Evolutionary conservation across 768 basidiomycete genomes (phyloP).

Genomic region (Stropharia rugosoannulata): DNA sequence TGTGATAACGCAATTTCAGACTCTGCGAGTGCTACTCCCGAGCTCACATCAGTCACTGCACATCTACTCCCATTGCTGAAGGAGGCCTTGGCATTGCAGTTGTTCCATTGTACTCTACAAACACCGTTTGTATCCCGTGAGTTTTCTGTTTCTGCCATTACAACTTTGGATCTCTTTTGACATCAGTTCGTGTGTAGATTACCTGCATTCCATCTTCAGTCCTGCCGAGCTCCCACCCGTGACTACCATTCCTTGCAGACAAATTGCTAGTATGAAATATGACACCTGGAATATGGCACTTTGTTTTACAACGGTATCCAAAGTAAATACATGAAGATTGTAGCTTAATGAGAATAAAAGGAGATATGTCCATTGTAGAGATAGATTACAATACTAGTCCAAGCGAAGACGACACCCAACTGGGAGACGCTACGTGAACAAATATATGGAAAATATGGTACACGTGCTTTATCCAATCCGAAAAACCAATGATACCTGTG

Average conservation of each 20-base stretch:
- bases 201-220: conserved; percentile 27
- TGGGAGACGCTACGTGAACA: background rate
- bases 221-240: conserved; percentile 29
- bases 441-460: too few relatives aligned
- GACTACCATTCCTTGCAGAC: conserved; percentile 52
- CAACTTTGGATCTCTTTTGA: background rate
- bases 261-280: conserved; percentile 38
- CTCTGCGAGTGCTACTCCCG: background rate
- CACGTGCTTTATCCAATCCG: too few relatives aligned
- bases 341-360: background rate
- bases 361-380: background rate
- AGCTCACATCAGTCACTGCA: conserved; percentile 4
- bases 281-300: conserved; percentile 60
- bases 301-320: conserved; percentile 32
- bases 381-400: too few relatives aligned
- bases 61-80: conserved; percentile 7
- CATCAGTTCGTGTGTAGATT: conserved; percentile 15
- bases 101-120: conserved; percentile 40
- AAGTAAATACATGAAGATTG: background rate
- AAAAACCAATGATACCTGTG: background rate
- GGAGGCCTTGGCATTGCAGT: conserved; percentile 39
- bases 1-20: conserved; percentile 3
- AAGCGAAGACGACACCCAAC: background rate
- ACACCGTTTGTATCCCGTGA: conserved; percentile 24
- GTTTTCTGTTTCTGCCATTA: conserved; percentile 8